Conservation (phyloP, 2,329 filamentous ascomycete species). For the Gliomastix tumulicola region DNA sequence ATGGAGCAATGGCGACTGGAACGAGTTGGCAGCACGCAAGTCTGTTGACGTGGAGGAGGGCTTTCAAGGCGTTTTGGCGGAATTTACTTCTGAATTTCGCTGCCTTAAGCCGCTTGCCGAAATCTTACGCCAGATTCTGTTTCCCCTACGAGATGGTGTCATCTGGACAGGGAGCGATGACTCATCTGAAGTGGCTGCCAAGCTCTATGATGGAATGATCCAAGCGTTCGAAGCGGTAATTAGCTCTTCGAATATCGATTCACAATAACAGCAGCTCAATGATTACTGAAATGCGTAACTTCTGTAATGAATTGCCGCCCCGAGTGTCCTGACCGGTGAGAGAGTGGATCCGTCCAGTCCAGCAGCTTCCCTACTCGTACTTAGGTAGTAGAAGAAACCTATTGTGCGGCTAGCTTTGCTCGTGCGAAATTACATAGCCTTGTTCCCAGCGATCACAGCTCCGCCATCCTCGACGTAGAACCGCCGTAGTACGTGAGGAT, state of each 20-base stretch:
- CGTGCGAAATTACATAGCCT: no score
- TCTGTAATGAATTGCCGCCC: no score
- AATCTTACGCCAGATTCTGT: constrained; percentile 9
- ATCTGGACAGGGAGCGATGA: constrained; percentile 8
- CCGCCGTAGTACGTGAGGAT: background rate
- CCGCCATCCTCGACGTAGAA: background rate
- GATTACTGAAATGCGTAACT: no score
- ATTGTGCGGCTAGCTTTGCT: no score
- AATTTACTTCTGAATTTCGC: constrained; percentile 10
- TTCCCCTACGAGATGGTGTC: constrained; percentile 8
- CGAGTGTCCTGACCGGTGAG: no score
- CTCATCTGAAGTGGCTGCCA: constrained; percentile 8
- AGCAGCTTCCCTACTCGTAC: no score
- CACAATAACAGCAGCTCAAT: no score
- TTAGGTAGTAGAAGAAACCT: no score
- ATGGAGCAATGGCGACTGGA: constrained; percentile 7
- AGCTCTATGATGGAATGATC: constrained; percentile 10
- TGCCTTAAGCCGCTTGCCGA: constrained; percentile 9
- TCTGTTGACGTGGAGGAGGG: constrained; percentile 4
- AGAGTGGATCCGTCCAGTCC: no score
- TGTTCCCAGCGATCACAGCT: background rate
- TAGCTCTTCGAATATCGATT: no score
- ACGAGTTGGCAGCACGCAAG: constrained; percentile 6
- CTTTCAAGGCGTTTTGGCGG: constrained; percentile 9
- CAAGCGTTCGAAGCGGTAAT: constrained; percentile 8